A percentile compares a stretch with the other conserved stretches of the same genome.
phyloP scores from a whole-genome alignment of 495 filamentous ascomycete species.

The Penicillium desertorum region DNA sequence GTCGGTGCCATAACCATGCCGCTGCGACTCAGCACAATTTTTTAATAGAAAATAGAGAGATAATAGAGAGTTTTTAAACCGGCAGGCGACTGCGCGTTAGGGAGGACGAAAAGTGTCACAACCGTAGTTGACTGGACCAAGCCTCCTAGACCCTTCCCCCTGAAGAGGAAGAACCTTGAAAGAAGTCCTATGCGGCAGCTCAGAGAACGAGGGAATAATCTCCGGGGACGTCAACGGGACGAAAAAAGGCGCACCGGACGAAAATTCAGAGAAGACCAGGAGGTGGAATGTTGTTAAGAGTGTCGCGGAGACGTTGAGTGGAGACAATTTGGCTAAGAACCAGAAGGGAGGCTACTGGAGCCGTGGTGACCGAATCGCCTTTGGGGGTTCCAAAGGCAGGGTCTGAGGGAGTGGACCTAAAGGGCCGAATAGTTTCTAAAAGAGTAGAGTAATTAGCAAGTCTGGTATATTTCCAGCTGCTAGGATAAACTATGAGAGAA shows the following conservation, averaged over 20 bases:
- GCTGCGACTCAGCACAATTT: conserved; percentile 40
- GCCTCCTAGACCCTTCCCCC: conserved; percentile 40
- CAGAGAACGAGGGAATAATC: conserved; percentile 57
- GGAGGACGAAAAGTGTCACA: conserved; percentile 88
- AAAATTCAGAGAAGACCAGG: conserved; percentile 61
- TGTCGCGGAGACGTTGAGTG: conserved; percentile 56
- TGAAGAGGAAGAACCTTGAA: conserved; percentile 93
- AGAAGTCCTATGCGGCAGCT: conserved; percentile 99
- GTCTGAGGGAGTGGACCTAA: conserved; percentile 3
- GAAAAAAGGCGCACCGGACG: conserved; percentile 54
- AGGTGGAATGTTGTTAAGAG: conserved; percentile 69
- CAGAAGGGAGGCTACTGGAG: conserved; percentile 61
- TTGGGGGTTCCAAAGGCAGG: conserved; percentile 69
- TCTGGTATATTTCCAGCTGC: conserved; percentile 2
- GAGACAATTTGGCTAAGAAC: conserved; percentile 79
- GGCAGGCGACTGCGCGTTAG: conserved; percentile 59
- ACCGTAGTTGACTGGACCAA: conserved; percentile 68
- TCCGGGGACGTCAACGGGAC: conserved; percentile 53
- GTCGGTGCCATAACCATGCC: conserved; percentile 71
- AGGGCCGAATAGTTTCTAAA: conserved; percentile 11
- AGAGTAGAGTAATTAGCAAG: conserved; percentile 1
- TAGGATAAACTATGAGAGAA: conserved; percentile 23
- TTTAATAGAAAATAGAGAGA: conserved; percentile 22
- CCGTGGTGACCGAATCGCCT: conserved; percentile 66
- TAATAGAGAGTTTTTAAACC: conserved; percentile 16